Evolutionary conservation across 177 flowering plant species (phyloP), one percentile per base, ranked within the genome.

Genomic region (Tripterygium wilfordii): DNA sequence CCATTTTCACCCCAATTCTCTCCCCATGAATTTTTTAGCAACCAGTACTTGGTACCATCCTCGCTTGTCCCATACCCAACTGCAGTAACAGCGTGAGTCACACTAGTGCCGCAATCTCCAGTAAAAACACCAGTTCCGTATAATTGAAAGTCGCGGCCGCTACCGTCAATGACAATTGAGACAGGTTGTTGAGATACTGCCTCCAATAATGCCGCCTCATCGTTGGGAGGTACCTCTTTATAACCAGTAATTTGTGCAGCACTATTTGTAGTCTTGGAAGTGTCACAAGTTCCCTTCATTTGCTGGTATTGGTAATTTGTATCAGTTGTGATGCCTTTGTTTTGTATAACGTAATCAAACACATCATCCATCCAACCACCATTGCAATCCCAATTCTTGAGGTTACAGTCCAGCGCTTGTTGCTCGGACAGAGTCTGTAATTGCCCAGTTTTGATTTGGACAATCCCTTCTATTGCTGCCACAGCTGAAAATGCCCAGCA

Each of bases 401-500:
- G 42, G 53, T 64, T 72, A 31, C 79, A 74, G n/a, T 71, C 76
- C 9, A 67, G 53, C 10, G 69, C 48, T 33, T 73, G 49, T 57
- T 69, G 72, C 42, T 69, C 83, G 0, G 83, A 72, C 8, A 78
- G 60, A 1, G 70, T 64, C n/a, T 62, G 19, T 19, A 70, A 23
- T 2, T 60, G 57, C 1, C 78, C 78, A 0, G 56, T 64, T 29
- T 45, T 55, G 37, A 72, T 45, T 12, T 66, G 27, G 21, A 29
- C 40, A 9, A 61, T 44, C 5, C 74, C 74, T 45, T 71, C 72
- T 17, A 45, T 40, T 0, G 78, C 70, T 6, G 62, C 75, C 36
- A 60, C 73, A 1, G 66, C 70, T 3, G 80, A 68, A 44, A 72
- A 68, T 24, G 68, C 71, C 74, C 74, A 72, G 39, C 74, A 68